Base-by-base conservation (phyloP, 805 yeast species). In the Ogataea nitratoaversa region DNA sequence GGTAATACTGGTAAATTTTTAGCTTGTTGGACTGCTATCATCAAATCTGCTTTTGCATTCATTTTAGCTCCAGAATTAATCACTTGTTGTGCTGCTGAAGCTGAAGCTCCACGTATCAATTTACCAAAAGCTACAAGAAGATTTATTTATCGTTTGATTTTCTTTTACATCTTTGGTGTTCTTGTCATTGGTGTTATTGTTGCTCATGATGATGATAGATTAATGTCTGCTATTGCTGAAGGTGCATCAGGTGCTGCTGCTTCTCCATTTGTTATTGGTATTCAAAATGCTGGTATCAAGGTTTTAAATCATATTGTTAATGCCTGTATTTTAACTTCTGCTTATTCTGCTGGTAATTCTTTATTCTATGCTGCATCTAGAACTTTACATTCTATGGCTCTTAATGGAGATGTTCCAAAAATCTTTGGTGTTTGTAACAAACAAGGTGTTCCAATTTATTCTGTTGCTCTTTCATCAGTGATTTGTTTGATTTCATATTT, bases 191-290 rank as follows among this genome's bases (percentile, higher is more conserved):
- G 79, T 44, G 69, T 72, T 67, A 66, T 73, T 51, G 79, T 71
- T 37, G 59, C 67, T 33, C 62, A 63, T 16, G 63, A 59, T 27
- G 73, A 71, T 50, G 57, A 55, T 31, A 57, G 66, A 42, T 62
- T 72, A 37, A 62, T 74, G 49, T 50, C 49, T 34, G 76, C 75
- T 14, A 60, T 74, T 50, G 68, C 65, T n/a, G 63, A 67, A 28
- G 82, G 79, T 49, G 46, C 59, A 12, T 50, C 67, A 12, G 76
- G 79, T 47, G 93, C 95, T 5, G 76, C 82, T 34, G 91, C 91
- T 17, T 84, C 95, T 13, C 96, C 96, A 25, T 88, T 84, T 54
- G 91, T 86, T 38, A 81, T 86, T 57, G 95, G 95, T 40, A 82
- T 87, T 54, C 77, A 77, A 53, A 73, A 71, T 49, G 84, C 87